These are phyloP conservation scores for Leersia perrieri DNA, from an alignment of 176 grass and related monocot genomes.

Conservation along the genomic window DNA sequence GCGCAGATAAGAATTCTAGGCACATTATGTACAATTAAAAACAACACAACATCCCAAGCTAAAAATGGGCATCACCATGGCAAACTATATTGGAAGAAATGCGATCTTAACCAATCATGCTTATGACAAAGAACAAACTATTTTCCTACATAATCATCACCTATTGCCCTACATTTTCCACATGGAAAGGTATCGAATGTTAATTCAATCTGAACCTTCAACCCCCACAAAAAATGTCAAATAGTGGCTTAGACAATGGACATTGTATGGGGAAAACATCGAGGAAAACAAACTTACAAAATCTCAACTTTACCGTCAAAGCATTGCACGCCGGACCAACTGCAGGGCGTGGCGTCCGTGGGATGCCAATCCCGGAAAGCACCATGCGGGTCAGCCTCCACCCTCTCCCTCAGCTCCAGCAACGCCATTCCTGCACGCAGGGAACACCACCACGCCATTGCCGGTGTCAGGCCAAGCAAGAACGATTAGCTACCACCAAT, in stretches of 20 bases:
- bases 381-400: slow-evolving; percentile 70
- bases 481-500: background rate
- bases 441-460: background rate
- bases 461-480: background rate
- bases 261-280: background rate
- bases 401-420: slow-evolving; percentile 61
- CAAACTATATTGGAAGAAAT: slow-evolving; percentile 6
- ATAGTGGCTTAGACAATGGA: background rate
- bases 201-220: background rate
- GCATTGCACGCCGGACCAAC: slow-evolving; percentile 72
- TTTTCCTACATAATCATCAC: background rate
- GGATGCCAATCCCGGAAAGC: slow-evolving; percentile 76
- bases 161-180: background rate
- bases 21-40: background rate
- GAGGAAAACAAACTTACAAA: slow-evolving; percentile 57
- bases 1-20: slow-evolving; percentile 36
- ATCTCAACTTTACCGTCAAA: slow-evolving; percentile 73
- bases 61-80: background rate
- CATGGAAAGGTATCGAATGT: background rate
- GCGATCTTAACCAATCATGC: background rate
- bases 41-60: background rate
- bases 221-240: background rate
- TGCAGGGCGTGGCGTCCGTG: slow-evolving; percentile 49
- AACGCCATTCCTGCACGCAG: slow-evolving; percentile 57
- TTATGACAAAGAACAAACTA: background rate